Evolutionary conservation across 495 filamentous ascomycete species (phyloP), one percentile per base, ranked within the genome.

Genomic region (Trichocladium uniseriatum): DNA sequence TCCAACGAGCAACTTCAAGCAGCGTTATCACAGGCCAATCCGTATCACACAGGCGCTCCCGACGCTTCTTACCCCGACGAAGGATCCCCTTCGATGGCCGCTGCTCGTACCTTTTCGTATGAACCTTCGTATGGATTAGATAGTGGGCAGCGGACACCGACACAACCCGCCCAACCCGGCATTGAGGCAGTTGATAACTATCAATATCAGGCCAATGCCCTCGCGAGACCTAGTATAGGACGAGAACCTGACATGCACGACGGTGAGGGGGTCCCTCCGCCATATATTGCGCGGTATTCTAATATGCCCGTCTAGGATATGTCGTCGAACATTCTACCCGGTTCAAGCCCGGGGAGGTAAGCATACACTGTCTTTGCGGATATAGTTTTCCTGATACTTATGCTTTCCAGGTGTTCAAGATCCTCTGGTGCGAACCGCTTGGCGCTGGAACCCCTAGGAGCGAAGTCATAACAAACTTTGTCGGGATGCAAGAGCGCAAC

Each of bases 391-490:
- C 48, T 55, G 15, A 48, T 38, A n/a, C n/a, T 4, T 32, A 18
- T 3, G 11, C 5, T 37, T 16, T 3, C 6, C 28, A 75, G 70
- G 65, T 75, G 9, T 71, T 75, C 52, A 75, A 74, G 47, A 59
- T 72, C 2, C 43, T 66, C 15, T 75, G 72, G 72, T 64, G 67
- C 34, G 71, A 75, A 31, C 72, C 72, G 14, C 52, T 55, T 1
- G 70, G 70, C 4, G 58, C 60, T 44, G 60, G 57, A 11, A 3
- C 45, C 6, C 45, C 16, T 14, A 39, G 49, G 14, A 60, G 51
- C 10, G 63, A 65, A 13, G 53, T 54, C 11, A 48, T 63, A 20
- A 69, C 67, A 7, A 58, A 64, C 29, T 44, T 45, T 11, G 56
- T 40, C 13, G n/a, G 24, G 2, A 50, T 54, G 24, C 31, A 32